Evolutionary conservation across 2,329 filamentous ascomycete genomes (phyloP).

Genomic region (Raffaelea albimanens): DNA sequence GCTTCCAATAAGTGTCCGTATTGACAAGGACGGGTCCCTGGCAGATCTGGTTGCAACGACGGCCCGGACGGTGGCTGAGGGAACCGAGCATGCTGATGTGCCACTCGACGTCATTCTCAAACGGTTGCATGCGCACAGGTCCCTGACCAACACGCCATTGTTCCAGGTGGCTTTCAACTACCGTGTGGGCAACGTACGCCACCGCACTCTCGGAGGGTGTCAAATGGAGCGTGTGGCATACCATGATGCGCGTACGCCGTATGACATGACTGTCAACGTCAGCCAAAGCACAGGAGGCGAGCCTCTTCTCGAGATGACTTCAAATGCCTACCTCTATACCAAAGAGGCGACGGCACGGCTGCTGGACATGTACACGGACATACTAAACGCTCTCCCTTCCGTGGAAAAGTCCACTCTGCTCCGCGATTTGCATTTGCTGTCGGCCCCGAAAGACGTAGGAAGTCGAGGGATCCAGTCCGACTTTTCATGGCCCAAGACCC

Average conservation of each 20-base stretch:
- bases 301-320: too few relatives aligned
- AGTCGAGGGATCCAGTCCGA: too few relatives aligned
- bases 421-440: too few relatives aligned
- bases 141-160: constrained; percentile 29
- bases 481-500: too few relatives aligned
- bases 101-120: constrained; percentile 40
- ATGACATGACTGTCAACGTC: constrained; percentile 16
- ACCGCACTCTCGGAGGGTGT: constrained; percentile 10
- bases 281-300: too few relatives aligned
- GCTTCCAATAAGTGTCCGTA: constrained; percentile 25
- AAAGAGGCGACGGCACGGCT: too few relatives aligned
- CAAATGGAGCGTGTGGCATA: constrained; percentile 13
- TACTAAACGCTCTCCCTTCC: too few relatives aligned
- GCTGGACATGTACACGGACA: too few relatives aligned
- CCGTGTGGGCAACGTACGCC: constrained; percentile 12
- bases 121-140: constrained; percentile 29
- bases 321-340: too few relatives aligned
- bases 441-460: too few relatives aligned
- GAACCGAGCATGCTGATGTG: constrained; percentile 21
- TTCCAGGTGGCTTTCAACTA: constrained; percentile 36
- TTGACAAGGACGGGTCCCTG: constrained; percentile 22
- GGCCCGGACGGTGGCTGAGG: constrained; percentile 11
- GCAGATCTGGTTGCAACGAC: constrained; percentile 11
- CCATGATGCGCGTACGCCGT: constrained; percentile 13
- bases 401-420: too few relatives aligned